Evolutionary conservation across 2,329 filamentous ascomycete species (phyloP).

Genomic region (Sporothrix pseudoabietina): DNA sequence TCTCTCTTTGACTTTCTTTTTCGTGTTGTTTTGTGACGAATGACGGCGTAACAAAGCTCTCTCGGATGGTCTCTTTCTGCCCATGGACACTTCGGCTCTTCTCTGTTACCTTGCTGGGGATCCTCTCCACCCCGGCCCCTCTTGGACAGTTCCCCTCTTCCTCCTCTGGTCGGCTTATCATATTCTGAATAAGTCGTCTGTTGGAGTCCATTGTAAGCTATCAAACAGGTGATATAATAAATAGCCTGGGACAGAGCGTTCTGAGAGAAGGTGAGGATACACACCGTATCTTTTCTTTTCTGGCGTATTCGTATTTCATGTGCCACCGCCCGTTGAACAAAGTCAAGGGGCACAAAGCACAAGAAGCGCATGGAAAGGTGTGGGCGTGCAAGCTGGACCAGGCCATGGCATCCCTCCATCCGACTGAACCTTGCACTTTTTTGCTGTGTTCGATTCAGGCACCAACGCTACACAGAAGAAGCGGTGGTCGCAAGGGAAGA

Average conservation of each 20-base stretch:
- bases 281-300: not conserved
- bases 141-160: not conserved
- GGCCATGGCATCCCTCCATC: not conserved
- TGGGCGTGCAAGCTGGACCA: not conserved
- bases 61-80: not conserved
- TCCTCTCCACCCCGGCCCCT: not conserved
- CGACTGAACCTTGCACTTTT: not conserved
- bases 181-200: not conserved
- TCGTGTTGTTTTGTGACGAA: not conserved
- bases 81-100: not conserved
- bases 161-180: not conserved
- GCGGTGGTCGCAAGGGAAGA: not conserved
- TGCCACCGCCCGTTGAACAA: not conserved
- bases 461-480: slow-evolving; percentile 23
- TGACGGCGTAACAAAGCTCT: not conserved
- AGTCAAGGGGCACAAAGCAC: not conserved
- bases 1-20: not conserved
- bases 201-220: not conserved
- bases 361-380: not conserved
- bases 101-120: not conserved
- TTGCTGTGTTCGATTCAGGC: not conserved
- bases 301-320: not conserved
- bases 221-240: not conserved
- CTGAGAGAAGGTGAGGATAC: not conserved
- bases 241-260: not conserved